phyloP scores from a whole-genome alignment of 164 flowering plant species.

The grape (Vitis vinifera) region ASM3070453v1 NC_081808.1:330001-330500 shows the following conservation, averaged over 20 bases:
- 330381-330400: no score
- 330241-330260: slow-evolving; percentile 50
- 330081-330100: slow-evolving; percentile 41
- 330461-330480: no score
- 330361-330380: no score
- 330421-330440: no score
- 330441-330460: no score
- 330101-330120: slow-evolving; percentile 50
- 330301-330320: no score
- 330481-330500: no score
- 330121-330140: slow-evolving; percentile 68
- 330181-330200: slow-evolving; percentile 63
- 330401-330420: no score
- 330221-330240: slow-evolving; percentile 13
- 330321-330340: no score
- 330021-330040: slow-evolving; percentile 49
- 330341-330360: no score
- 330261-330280: slow-evolving; percentile 20
- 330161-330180: slow-evolving; percentile 75
- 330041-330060: slow-evolving; percentile 37
- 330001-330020: slow-evolving; percentile 55
- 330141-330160: slow-evolving; percentile 58
- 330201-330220: slow-evolving; percentile 19
- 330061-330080: slow-evolving; percentile 43
- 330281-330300: no score